Evolutionary conservation across 1,139 yeast species (phyloP), one percentile per base, ranked within the genome.

Genomic region (Geotrichum siamense): DNA sequence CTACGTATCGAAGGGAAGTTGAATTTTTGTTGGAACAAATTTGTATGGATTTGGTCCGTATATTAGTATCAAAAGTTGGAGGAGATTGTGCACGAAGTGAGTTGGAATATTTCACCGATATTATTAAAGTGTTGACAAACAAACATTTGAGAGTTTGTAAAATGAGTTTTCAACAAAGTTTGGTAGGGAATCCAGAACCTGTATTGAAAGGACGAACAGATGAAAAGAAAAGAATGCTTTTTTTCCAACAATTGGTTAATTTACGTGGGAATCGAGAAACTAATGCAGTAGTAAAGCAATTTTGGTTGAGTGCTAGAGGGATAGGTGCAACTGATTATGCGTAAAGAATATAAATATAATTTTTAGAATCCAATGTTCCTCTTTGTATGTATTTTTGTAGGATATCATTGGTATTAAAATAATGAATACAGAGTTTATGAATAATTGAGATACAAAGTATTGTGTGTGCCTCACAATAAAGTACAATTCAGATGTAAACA

Each of bases 191-290:
- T 2, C 55, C 59, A 1, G 47, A 10, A 59, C 62, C 25, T 57
- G 68, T 49, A 33, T 49, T 30, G 13, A 19, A 57, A 13, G 51
- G 49, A 13, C 43, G 50, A 19, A 43, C 48, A 15, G 42, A 52
- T 37, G 5, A 37, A 48, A 13, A 57, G 52, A 2, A 66, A 6
- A 49, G 67, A 8, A 39, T 44, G 1, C 55, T 64, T 2, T 76
- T 82, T 51, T 58, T 78, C 3, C 74, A 71, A 45, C 78, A 77
- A 58, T 54, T 84, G 15, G 59, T 79, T 62, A 48, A 78, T 5
- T 76, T 86, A 0, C 68, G 87, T 51, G 93, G 93, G 0, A 75
- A 74, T 34, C 65, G 85, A 45, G 70, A 71, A 43, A 79, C 81
- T 1, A 70, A 73, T 41, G 74, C 69, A 1, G 66, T 80, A 0